Conservation (phyloP, 192 early-diverging fungal genomes). For the Coemansia sp. region DNA sequence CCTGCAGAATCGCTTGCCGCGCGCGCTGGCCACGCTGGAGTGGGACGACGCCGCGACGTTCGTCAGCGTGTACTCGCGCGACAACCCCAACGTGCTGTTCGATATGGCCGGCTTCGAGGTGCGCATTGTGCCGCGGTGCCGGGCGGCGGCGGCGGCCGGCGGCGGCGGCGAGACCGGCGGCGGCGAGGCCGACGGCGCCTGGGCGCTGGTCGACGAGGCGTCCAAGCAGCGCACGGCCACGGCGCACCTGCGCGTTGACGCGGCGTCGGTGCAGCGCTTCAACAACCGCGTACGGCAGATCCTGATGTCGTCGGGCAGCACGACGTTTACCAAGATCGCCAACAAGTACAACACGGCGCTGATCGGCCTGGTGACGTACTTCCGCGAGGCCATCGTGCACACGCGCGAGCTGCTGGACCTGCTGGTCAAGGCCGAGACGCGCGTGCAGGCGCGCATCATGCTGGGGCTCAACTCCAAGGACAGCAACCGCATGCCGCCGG, state of each 20-base stretch:
- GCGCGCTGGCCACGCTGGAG: constrained; percentile 94
- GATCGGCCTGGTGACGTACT: constrained; percentile 97
- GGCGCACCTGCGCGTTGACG: constrained; percentile 95
- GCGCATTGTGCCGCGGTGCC: constrained; percentile 90
- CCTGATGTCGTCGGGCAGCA: constrained; percentile 94
- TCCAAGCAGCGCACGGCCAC: constrained; percentile 98
- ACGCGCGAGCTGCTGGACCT: constrained; percentile 96
- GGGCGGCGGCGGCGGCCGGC: constrained; percentile 57
- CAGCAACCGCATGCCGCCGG: constrained; percentile 95
- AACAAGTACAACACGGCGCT: constrained; percentile 94
- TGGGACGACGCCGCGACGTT: constrained; percentile 90
- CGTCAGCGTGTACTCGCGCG: constrained; percentile 93
- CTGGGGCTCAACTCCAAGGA: constrained; percentile 99
- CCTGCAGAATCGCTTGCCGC: constrained; percentile 95
- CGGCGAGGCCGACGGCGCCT: constrained; percentile 62
- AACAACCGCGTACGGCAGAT: constrained; percentile 97
- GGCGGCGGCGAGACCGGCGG: constrained; percentile 50
- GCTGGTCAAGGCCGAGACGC: constrained; percentile 97
- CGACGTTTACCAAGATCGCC: constrained; percentile 97
- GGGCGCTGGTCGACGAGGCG: constrained; percentile 96
- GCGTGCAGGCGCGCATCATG: constrained; percentile 98
- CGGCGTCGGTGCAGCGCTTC: constrained; percentile 87
- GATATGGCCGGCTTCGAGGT: constrained; percentile 91
- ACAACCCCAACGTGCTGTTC: constrained; percentile 97
- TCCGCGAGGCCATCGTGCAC: constrained; percentile 95